Evolutionary conservation across 2,329 filamentous ascomycete species (phyloP), one percentile per base, ranked within the genome.

Genomic region (Ilyonectria sp.): DNA sequence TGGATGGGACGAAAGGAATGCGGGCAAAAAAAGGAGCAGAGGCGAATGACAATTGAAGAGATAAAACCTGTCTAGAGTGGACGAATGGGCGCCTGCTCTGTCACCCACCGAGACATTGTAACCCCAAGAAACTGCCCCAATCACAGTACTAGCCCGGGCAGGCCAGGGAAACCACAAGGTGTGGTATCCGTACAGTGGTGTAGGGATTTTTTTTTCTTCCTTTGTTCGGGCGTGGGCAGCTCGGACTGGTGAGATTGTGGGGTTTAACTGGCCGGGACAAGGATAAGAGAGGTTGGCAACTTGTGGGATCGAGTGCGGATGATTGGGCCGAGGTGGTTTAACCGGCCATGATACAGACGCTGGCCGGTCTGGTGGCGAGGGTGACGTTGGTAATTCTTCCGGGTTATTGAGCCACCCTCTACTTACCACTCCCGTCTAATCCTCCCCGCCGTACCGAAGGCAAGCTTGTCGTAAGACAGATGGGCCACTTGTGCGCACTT

Each of bases 231-330:
- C 31, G 29, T 63, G n/a, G 26, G 55, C 26, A 35, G 17, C 43
- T 58, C 6, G n/a, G 43, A 33, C 55, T 23, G 19, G 13, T 40
- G 21, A 35, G 46, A 11, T 50, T 60, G 62, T 64, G 55, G 62
- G 47, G 61, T n/a, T 54, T 19, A n/a, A n/a, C 4, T 59, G 26
- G 43, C 19, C 49, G 31, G 31, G 40, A 60, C 49, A 47, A 40
- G 55, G 49, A 33, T 54, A 15, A 40, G 55, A 54, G 33, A 44
- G 37, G 62, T 23, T 59, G 44, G 29, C 44, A 54, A 29, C 47
- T 40, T 46, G 21, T 31, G 37, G 35, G 55, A 54, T 53, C 46
- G 61, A 58, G 19, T 17, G 35, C 37, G 54, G 61, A 58, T 58
- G 35, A 57, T 58, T 63, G 54, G 46, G 47, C 26, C 40, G 43